Base-by-base conservation (phyloP, 768 basidiomycete genomes). In the Phylloporus scabripes region DNA sequence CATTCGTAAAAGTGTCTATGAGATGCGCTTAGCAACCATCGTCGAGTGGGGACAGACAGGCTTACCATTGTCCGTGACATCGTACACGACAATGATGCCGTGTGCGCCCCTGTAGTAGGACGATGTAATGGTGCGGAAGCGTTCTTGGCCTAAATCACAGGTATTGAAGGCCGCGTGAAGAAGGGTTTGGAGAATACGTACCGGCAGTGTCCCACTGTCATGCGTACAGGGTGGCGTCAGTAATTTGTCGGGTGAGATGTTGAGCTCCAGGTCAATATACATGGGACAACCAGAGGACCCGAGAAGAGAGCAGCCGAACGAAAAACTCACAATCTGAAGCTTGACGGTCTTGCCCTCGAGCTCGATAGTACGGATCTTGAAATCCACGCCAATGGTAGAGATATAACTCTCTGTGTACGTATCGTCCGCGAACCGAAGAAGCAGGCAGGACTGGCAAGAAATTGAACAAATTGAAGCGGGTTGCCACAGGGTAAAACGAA, bases 31-130 rank as follows among this genome's bases (percentile, higher is more conserved):
- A 47, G 50, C 33, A 44, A 55, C 45, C 28, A 41, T 20, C 10
- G 40, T 36, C 10, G 28, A 32, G 38, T 37, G 31, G 17, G 45
- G 42, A 34, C 17, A 45, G 20, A 18, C 5, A 12, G 14, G 11
- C 73, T 40, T 52, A 87, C 87, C 91, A 62, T 89, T 91, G 73
- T 97, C 94, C 37, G 93, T 95, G 46, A 97, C 93, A 67, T 92
- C 90, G 74, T 97, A 98, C n/a, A 98, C 94, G 43, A 98, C 87
- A 62, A 98, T 88, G 66, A 98, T 98, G 55, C 96, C 96, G 66
- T 95, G 92, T 42, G 96, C 96, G 36, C 96, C 96, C 51, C 96
- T 83, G 75, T 99, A 99, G 78, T 99, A 99, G n/a, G 94, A 92
- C 3, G 94, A 92, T 7, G 96, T 98, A 68, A 99, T 99, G 12